Evolutionary conservation across 306 rosid genomes (phyloP).

Genomic region (Gastrolobium bilobum): DNA sequence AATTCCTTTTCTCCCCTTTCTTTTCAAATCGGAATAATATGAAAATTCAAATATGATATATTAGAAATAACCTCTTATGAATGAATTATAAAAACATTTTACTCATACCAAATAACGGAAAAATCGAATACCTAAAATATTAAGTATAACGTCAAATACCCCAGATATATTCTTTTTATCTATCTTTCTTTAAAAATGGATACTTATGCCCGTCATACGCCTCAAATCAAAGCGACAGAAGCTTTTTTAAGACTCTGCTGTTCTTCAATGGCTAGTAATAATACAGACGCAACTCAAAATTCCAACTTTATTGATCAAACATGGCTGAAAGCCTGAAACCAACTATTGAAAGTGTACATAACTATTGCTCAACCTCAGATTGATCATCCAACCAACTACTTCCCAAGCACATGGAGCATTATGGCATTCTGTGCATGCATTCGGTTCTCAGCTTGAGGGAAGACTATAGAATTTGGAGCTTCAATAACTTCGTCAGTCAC

Average conservation of each 20-base stretch:
- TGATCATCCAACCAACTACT: conserved; percentile 43
- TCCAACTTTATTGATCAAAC: conserved; percentile 23
- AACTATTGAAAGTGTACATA: conserved; percentile 13
- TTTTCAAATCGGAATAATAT: neutral
- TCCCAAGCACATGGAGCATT: conserved; percentile 90
- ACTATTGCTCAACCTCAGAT: neutral
- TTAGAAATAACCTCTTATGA: no score
- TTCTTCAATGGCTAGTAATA: neutral
- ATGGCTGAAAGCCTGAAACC: conserved; percentile 15
- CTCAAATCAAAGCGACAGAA: neutral
- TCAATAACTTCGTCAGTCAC: conserved; percentile 90
- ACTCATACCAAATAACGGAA: no score
- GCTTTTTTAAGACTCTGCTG: neutral
- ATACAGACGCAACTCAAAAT: conserved; percentile 31
- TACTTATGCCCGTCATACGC: neutral
- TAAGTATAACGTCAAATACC: neutral
- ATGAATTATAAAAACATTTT: no score
- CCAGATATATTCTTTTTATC: neutral
- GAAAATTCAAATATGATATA: no score
- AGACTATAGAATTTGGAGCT: conserved; percentile 91
- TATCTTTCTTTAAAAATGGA: neutral
- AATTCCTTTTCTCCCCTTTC: neutral
- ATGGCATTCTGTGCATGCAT: conserved; percentile 97
- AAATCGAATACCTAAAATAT: no score
- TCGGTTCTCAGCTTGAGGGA: conserved; percentile 97